These are phyloP conservation scores for Sporothrix dimorphospora DNA, from an alignment of 2,329 filamentous ascomycete genomes.

Conservation along the genomic window DNA sequence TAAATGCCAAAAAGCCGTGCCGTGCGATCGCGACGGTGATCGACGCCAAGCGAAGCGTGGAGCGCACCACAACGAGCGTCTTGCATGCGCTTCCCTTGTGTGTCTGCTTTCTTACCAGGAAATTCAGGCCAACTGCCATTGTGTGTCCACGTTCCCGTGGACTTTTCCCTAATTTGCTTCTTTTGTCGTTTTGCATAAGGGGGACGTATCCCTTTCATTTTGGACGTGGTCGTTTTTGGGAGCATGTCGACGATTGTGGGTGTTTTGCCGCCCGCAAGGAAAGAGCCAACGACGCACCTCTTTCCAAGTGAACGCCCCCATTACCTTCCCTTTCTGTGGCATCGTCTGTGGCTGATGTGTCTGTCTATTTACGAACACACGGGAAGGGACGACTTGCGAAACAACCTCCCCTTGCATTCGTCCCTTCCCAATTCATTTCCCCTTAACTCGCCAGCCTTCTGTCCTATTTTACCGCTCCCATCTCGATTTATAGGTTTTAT, in stretches of 20 bases:
- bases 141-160: neutral
- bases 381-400: neutral
- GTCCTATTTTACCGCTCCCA: neutral
- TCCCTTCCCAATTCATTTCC: neutral
- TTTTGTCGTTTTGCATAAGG: neutral
- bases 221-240: neutral
- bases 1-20: constrained; percentile 4
- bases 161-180: neutral
- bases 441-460: neutral
- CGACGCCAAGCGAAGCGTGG: constrained; percentile 9
- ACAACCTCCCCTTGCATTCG: neutral
- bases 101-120: neutral
- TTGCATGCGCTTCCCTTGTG: neutral
- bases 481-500: neutral
- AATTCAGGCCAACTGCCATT: neutral
- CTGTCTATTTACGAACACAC: neutral
- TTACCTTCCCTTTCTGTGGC: neutral
- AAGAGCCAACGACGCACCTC: neutral
- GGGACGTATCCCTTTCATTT: neutral
- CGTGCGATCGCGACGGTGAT: constrained; percentile 22
- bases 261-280: neutral
- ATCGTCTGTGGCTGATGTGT: too few relatives aligned
- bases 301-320: neutral
- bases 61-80: neutral
- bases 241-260: neutral